Conservation (phyloP, 1,139 yeast genomes). For the Hansenula sp. region DNA sequence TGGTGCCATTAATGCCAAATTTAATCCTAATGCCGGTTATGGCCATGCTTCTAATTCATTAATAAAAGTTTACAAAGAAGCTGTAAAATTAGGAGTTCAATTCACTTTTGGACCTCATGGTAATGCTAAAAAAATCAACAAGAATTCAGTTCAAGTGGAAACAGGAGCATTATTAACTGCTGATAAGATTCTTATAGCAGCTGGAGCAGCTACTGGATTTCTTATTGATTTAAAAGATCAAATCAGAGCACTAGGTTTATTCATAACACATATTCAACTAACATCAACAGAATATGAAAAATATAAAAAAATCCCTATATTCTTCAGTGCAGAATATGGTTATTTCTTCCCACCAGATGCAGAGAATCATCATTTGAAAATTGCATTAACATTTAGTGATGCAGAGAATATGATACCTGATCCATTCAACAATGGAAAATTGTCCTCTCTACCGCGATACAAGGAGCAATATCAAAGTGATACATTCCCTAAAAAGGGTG, state of each 20-base stretch:
- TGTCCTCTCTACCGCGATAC: conserved; percentile 34
- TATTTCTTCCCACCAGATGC: conserved; percentile 46
- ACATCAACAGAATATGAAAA: conserved; percentile 29
- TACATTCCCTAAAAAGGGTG: conserved; percentile 33
- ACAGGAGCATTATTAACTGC: conserved; percentile 17
- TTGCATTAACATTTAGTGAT: conserved; percentile 36
- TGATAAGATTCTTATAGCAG: conserved; percentile 28
- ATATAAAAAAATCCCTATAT: conserved; percentile 35
- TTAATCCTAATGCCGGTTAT: conserved; percentile 32
- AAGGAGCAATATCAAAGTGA: conserved; percentile 27
- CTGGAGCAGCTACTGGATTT: conserved; percentile 36
- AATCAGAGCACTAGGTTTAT: conserved; percentile 33
- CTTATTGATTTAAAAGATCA: conserved; percentile 31
- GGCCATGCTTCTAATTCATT: conserved; percentile 30
- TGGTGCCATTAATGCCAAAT: conserved; percentile 21
- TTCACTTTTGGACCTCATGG: conserved; percentile 32
- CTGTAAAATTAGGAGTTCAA: conserved; percentile 28
- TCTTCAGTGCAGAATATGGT: conserved; percentile 41
- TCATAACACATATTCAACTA: conserved; percentile 37
- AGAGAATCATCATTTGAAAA: conserved; percentile 31
- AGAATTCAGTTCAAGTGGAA: conserved; percentile 8
- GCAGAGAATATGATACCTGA: conserved; percentile 25
- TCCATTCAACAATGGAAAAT: conserved; percentile 21
- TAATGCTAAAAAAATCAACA: conserved; percentile 19
- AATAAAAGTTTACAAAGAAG: conserved; percentile 25